Conservation (phyloP, 2,329 filamentous ascomycete genomes). For the Colletotrichum echinochloae region DNA sequence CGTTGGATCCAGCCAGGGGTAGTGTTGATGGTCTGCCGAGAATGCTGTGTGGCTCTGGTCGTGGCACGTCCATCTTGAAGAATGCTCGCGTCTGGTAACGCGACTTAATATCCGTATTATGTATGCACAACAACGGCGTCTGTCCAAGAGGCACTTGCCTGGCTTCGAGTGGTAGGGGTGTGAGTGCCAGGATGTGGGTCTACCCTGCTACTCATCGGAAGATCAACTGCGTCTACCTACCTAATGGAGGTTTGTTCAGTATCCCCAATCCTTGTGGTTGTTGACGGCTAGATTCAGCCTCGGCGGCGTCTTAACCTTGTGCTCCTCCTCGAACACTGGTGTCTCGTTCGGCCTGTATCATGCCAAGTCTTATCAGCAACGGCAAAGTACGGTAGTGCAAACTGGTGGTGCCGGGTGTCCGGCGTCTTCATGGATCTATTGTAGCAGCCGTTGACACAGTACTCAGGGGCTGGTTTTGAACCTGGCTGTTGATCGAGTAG, state of each 20-base stretch:
- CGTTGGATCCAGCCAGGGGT: conserved; percentile 13
- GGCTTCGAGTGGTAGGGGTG: conserved; percentile 2
- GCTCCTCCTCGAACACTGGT: not conserved
- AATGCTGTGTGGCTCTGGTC: conserved; percentile 2
- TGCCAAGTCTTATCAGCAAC: not conserved
- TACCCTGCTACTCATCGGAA: not conserved
- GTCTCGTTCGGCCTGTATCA: not conserved
- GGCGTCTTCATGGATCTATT: not conserved
- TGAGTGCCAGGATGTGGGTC: not conserved
- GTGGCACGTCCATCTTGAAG: conserved; percentile 2
- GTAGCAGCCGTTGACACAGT: not conserved
- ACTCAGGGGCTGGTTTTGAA: not conserved
- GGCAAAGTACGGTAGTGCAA: not conserved
- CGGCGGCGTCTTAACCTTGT: conserved; percentile 15
- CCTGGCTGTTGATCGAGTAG: not conserved
- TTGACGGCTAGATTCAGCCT: conserved; percentile 6
- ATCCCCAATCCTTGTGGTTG: conserved; percentile 21
- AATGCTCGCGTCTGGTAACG: conserved; percentile 12
- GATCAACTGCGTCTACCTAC: no score
- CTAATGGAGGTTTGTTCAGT: conserved; percentile 5
- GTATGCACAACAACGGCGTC: not conserved
- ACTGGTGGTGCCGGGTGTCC: not conserved
- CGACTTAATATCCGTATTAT: not conserved
- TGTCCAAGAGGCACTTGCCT: not conserved
- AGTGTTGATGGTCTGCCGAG: not conserved